Evolutionary conservation across 2,329 filamentous ascomycete genomes (phyloP).

Genomic region (Rhynchosporium graminicola): DNA sequence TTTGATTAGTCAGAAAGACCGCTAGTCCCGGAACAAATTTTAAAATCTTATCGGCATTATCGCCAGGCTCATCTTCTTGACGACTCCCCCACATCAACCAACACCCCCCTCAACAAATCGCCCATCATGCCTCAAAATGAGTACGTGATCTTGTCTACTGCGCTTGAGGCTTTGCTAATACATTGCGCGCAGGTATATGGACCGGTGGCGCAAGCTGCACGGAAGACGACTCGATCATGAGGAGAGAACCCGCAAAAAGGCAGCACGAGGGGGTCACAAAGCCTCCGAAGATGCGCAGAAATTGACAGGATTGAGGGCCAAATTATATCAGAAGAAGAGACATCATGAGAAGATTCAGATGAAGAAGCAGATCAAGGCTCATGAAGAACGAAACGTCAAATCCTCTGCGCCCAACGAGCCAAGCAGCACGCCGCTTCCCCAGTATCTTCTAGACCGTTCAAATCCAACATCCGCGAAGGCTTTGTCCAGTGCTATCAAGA

Average conservation of each 20-base stretch:
- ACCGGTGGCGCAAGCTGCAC: constrained; percentile 71
- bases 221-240: constrained; percentile 54
- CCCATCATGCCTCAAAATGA: constrained; percentile 71
- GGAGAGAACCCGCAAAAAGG: constrained; percentile 82
- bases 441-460: constrained; percentile 86
- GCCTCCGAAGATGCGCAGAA: constrained; percentile 90
- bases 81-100: constrained; percentile 1
- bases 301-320: constrained; percentile 85
- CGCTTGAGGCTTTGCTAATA: neutral
- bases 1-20: constrained; percentile 12
- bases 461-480: constrained; percentile 63
- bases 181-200: constrained; percentile 50
- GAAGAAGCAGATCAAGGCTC: constrained; percentile 89
- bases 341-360: constrained; percentile 98
- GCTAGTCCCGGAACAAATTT: neutral
- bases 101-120: neutral
- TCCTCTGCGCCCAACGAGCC: constrained; percentile 64
- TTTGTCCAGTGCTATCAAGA: constrained; percentile 81
- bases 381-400: constrained; percentile 97
- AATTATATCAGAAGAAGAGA: constrained; percentile 89
- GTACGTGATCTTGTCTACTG: constrained; percentile 44
- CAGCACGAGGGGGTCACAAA: constrained; percentile 87
- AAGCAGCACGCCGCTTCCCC: constrained; percentile 77
- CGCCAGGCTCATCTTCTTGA: constrained; percentile 3
- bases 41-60: constrained; percentile 22